These are phyloP conservation scores for Exidia glandulosa DNA, from an alignment of 768 basidiomycete species.

Conservation along the genomic window DNA sequence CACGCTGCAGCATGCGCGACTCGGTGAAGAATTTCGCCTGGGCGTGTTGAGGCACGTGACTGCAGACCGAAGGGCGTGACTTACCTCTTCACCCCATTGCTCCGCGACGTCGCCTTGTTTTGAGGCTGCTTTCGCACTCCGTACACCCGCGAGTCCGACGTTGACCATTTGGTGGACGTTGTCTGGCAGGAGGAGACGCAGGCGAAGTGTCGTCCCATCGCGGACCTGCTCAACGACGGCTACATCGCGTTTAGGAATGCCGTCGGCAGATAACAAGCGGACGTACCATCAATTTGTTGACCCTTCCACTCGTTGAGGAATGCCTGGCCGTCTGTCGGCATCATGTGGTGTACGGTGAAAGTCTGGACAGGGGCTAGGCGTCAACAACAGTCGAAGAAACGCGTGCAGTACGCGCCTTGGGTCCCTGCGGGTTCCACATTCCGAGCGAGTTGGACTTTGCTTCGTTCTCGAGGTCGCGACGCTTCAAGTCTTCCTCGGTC, in stretches of 20 bases:
- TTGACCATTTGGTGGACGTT: slow-evolving; percentile 87
- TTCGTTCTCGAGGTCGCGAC: slow-evolving; percentile 64
- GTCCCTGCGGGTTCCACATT: slow-evolving; percentile 76
- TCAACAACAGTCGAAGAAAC: slow-evolving; percentile 2
- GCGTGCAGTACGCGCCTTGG: slow-evolving; percentile 33
- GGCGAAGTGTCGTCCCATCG: slow-evolving; percentile 84
- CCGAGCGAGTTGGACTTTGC: slow-evolving; percentile 70
- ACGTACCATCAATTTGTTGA: slow-evolving; percentile 73
- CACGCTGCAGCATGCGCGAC: slow-evolving; percentile 69
- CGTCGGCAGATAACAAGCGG: not conserved
- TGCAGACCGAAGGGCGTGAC: slow-evolving; percentile 12
- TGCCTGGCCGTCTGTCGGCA: slow-evolving; percentile 82
- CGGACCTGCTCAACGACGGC: slow-evolving; percentile 90
- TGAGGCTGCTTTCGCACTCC: slow-evolving; percentile 56
- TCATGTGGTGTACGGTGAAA: slow-evolving; percentile 64
- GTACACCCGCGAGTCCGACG: slow-evolving; percentile 72
- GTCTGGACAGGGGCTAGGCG: slow-evolving; percentile 32
- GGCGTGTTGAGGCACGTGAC: slow-evolving; percentile 11
- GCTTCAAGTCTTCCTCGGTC: slow-evolving; percentile 64
- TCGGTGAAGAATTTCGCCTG: slow-evolving; percentile 94
- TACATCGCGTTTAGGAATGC: slow-evolving; percentile 20
- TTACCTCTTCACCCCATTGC: slow-evolving; percentile 80
- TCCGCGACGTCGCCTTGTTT: slow-evolving; percentile 73
- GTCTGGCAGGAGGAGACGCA: slow-evolving; percentile 78
- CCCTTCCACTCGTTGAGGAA: slow-evolving; percentile 90